Evolutionary conservation across 805 yeast species (phyloP), one percentile per base, ranked within the genome.

Genomic region (Candida broadrunensis): DNA sequence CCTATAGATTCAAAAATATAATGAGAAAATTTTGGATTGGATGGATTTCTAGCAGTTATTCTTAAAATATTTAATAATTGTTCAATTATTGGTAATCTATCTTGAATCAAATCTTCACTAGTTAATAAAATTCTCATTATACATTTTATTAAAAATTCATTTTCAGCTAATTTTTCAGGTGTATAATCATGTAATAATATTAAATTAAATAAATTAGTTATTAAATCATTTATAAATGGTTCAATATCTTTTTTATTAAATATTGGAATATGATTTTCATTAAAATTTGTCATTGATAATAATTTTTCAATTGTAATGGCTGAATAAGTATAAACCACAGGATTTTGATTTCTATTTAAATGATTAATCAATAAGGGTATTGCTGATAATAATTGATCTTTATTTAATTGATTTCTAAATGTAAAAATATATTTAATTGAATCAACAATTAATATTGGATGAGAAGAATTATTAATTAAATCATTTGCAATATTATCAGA

Each of bases 161-260:
- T 93, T 57, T 93, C 98, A 0, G 97, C 89, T 38, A 95, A 68
- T 56, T 89, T 91, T 58, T 89, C 97, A 0, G 98, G 97, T 1
- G 88, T 77, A 42, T 71, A 69, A 31, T 46, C 45, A 35, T 54
- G 48, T 26, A 52, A 39, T 41, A 83, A 68, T 35, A 91, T 83
- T 36, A 88, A 71, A 27, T 73, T 66, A 51, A 93, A 85, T 34
- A 91, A 67, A 44, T 77, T 82, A 27, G 73, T 73, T 37, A 91
- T 66, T 33, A 91, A 63, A 20, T 79, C 79, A 46, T 78, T 74
- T 38, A 83, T 74, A 42, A 61, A 67, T 2, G 83, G 77, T 24
- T 79, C 73, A 17, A 95, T 70, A 61, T 93, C 99, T 8, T 58
- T 54, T 57, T 88, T 88, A 51, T 71, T 74, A 58, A 93, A 89